Evolutionary conservation across 305 asterid genomes (phyloP), one percentile per base, ranked within the genome.

Genomic region (Euphrasia arctica): DNA sequence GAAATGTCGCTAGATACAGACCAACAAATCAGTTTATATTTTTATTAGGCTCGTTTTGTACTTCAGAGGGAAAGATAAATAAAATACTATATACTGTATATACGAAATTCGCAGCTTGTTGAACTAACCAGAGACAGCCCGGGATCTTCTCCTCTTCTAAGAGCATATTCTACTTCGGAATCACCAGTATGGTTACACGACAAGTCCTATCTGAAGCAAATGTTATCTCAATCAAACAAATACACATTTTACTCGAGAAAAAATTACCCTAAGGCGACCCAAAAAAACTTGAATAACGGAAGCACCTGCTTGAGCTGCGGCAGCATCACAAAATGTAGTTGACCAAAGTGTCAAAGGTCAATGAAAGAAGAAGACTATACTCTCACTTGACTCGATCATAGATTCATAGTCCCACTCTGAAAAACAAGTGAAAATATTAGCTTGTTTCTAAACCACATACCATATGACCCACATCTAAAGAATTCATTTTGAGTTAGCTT

Each of bases 241-340:
- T 43, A 39, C 13, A 47, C 41, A 34, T 2, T 49, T 41, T 13
- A 54, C 52, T 55, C 32, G 63, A 56, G 48, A 52, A 6, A 12
- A 42, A 48, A 62, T 76, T 89, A 89, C 97, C 97, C 96, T 80
- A 57, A 92, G 86, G 62, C 98, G 98, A 61, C 98, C 98, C 58
- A 85, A 94, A 76, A 89, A 92, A 69, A 92, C 82, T 78, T 92
- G 98, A 80, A 92, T 92, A 60, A 92, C 97, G 5, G 97, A 87
- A 67, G 98, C 90, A 72, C 97, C 97, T 61, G 96, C 98, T 80
- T 92, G 98, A 77, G 96, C 98, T 60, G 98, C 98, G 69, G 97
- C 97, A 52, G 97, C 98, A 65, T 25, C 27, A 25, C 27, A 25
- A 25, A 25, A 25, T 25, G 27, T 25, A 25, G 27, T 25, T 25